A percentile compares a stretch with the other conserved stretches of the same genome.
Conservation (phyloP, 345 rosid genomes). For the Acer yangbiense region DNA sequence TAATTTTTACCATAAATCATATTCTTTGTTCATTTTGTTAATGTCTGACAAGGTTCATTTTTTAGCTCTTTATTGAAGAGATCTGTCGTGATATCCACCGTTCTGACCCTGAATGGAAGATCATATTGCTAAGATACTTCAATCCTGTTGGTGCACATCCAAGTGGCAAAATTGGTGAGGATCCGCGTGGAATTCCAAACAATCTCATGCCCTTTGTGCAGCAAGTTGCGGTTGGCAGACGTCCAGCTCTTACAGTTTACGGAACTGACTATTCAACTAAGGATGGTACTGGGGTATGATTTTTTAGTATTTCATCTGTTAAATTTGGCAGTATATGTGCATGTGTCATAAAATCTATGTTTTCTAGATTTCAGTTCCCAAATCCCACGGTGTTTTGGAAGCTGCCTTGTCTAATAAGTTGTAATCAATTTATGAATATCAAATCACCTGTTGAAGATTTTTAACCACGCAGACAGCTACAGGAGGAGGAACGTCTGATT, state of each 20-base stretch:
- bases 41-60: slow-evolving; percentile 19
- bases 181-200: slow-evolving; percentile 95
- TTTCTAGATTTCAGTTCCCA: too few species aligned
- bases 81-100: slow-evolving; percentile 74
- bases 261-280: slow-evolving; percentile 86
- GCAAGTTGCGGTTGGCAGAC: slow-evolving; percentile 96
- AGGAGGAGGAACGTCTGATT: not conserved
- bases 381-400: not conserved
- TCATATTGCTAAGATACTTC: slow-evolving; percentile 89
- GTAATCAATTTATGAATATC: not conserved
- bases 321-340: not conserved
- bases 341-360: too few species aligned
- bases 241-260: slow-evolving; percentile 71
- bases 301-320: not conserved
- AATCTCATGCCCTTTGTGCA: slow-evolving; percentile 99
- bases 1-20: not conserved
- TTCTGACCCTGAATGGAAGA: slow-evolving; percentile 85
- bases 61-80: slow-evolving; percentile 92
- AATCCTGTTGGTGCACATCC: slow-evolving; percentile 99
- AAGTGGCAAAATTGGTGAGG: slow-evolving; percentile 93
- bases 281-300: slow-evolving; percentile 97
- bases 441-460: not conserved
- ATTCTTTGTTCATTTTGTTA: slow-evolving; percentile 16
- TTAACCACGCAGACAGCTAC: not conserved
- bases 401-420: not conserved